phyloP scores from a whole-genome alignment of 805 yeast species.

The Blastobotrys chiropterorum region DNA sequence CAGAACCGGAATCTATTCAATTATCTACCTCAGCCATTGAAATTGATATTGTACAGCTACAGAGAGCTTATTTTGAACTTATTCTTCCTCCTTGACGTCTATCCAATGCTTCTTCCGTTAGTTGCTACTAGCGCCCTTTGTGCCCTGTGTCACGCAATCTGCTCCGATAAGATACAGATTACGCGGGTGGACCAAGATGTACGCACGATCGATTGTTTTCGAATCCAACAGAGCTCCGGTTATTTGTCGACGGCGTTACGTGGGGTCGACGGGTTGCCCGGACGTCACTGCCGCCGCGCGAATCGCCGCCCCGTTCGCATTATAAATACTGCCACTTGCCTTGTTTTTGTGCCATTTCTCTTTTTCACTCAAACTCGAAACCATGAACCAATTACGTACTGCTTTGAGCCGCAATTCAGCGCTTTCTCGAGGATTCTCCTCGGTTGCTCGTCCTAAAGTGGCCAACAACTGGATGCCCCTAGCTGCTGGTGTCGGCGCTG shows the following conservation, averaged over 20 bases:
- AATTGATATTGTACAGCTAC: too few species aligned
- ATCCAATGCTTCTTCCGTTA: too few species aligned
- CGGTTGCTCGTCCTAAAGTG: not conserved
- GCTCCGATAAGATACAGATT: not conserved
- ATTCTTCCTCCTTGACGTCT: too few species aligned
- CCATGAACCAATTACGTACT: not conserved
- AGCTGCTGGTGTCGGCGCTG: slow-evolving; percentile 43
- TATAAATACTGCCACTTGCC: slow-evolving; percentile 2
- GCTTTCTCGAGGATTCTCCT: slow-evolving; percentile 9
- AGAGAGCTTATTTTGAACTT: too few species aligned
- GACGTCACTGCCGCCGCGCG: not conserved
- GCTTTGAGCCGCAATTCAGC: not conserved
- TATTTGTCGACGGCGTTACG: not conserved
- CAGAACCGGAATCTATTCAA: too few species aligned
- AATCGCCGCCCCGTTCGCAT: slow-evolving; percentile 2
- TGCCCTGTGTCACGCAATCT: not conserved
- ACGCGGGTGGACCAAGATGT: not conserved
- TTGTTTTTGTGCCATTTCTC: not conserved
- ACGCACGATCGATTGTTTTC: not conserved
- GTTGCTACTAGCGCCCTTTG: too few species aligned
- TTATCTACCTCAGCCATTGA: too few species aligned
- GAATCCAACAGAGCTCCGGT: not conserved
- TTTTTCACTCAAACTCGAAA: not conserved
- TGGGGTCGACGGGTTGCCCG: not conserved
- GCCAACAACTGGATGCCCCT: slow-evolving; percentile 29